Conservation (phyloP, 129 eudicot genomes). For the Kitagawia praeruptora region DNA sequence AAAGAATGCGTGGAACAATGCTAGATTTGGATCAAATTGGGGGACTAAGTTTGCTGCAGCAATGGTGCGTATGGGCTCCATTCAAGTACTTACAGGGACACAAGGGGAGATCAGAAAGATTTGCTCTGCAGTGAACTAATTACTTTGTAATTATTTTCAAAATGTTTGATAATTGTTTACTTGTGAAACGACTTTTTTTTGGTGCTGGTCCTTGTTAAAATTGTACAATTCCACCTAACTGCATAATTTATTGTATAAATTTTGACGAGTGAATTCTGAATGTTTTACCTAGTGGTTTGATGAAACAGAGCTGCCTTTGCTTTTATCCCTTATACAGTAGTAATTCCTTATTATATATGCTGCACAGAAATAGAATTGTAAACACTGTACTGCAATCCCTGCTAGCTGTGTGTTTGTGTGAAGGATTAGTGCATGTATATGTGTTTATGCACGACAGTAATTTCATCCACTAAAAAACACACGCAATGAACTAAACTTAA, state of each 20-base stretch:
- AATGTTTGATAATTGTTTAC: background rate
- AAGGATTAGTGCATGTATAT: too few species aligned
- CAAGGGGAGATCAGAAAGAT: slow-evolving; percentile 33
- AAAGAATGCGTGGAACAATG: slow-evolving; percentile 12
- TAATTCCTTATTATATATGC: too few species aligned
- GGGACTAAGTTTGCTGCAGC: slow-evolving; percentile 28
- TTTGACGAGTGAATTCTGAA: too few species aligned
- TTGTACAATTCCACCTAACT: background rate
- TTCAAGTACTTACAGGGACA: slow-evolving; percentile 26
- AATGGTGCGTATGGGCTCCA: slow-evolving; percentile 34
- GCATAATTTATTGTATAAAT: background rate
- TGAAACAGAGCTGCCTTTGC: too few species aligned
- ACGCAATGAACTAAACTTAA: background rate
- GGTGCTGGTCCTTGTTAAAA: background rate
- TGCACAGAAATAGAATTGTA: too few species aligned
- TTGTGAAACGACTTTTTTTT: too few species aligned
- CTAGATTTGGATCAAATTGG: slow-evolving; percentile 16
- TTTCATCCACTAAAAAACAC: background rate
- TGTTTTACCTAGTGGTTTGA: too few species aligned
- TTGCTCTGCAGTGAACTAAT: slow-evolving; percentile 20
- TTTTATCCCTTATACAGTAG: too few species aligned
- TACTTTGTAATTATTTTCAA: background rate
- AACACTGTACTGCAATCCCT: too few species aligned
- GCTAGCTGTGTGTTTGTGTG: too few species aligned
- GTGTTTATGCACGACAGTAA: too few species aligned